Conservation (phyloP, 1,284 basidiomycete genomes). For the Ustilago trichophora region DNA sequence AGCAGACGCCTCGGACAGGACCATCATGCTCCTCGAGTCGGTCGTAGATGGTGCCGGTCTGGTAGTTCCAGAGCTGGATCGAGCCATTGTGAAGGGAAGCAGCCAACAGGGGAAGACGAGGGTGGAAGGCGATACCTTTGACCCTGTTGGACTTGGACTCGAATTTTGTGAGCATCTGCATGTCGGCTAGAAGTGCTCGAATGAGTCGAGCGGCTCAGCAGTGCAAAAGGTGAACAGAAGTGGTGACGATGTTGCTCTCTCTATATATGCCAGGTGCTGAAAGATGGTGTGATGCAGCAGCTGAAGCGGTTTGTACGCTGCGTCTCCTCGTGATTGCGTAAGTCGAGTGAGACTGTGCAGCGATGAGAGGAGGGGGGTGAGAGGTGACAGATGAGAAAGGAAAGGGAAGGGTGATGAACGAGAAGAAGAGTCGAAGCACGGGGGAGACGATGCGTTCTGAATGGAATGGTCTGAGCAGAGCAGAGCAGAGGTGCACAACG, state of each 20-base stretch:
- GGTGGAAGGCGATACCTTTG: constrained; percentile 84
- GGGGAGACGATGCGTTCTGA: too few species aligned
- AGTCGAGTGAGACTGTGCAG: too few species aligned
- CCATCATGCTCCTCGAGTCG: constrained; percentile 99
- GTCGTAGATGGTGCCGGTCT: constrained; percentile 98
- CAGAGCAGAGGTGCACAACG: too few species aligned
- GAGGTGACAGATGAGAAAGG: too few species aligned
- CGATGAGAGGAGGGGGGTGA: too few species aligned
- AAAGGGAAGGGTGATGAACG: too few species aligned
- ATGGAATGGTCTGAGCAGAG: too few species aligned
- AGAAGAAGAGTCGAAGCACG: too few species aligned
- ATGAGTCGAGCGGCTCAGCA: constrained; percentile 38
- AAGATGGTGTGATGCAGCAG: neutral
- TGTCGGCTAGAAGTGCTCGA: constrained; percentile 35
- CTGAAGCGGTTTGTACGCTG: constrained; percentile 1
- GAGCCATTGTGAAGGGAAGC: constrained; percentile 97
- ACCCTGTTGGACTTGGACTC: constrained; percentile 99
- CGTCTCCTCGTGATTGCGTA: neutral
- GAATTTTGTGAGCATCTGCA: constrained; percentile 71
- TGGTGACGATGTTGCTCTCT: too few species aligned
- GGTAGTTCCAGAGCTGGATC: constrained; percentile 99
- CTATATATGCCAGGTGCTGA: too few species aligned
- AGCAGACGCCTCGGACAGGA: constrained; percentile 94
- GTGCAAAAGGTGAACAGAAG: too few species aligned
- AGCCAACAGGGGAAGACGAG: constrained; percentile 89